phyloP scores from a whole-genome alignment of 345 rosid genomes.

The Moringa oleifera region DNA sequence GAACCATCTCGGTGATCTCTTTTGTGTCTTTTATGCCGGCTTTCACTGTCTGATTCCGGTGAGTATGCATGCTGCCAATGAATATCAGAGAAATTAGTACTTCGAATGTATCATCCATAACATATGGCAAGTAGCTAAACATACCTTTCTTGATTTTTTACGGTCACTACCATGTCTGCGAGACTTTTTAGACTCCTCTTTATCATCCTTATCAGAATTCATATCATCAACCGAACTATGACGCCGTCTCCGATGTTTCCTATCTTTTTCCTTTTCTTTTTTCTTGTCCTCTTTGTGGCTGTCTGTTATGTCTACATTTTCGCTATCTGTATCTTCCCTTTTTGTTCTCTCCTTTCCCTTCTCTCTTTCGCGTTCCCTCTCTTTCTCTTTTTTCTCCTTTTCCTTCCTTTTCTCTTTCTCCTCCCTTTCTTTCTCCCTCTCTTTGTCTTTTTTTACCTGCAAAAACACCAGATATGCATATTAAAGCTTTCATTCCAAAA shows the following conservation, averaged over 20 bases:
- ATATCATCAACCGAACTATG: slow-evolving; percentile 63
- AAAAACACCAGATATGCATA: slow-evolving; percentile 2
- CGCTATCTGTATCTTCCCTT: slow-evolving; percentile 86
- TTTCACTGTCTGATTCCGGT: slow-evolving; percentile 82
- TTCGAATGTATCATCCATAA: slow-evolving; percentile 4
- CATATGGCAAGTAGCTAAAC: neutral
- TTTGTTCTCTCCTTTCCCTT: slow-evolving; percentile 68
- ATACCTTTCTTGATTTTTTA: slow-evolving; percentile 88
- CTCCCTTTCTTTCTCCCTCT: slow-evolving; percentile 54
- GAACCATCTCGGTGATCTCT: slow-evolving; percentile 70
- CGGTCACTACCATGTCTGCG: slow-evolving; percentile 80
- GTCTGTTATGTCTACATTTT: slow-evolving; percentile 60
- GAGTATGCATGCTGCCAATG: slow-evolving; percentile 64
- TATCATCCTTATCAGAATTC: slow-evolving; percentile 82
- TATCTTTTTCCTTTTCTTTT: slow-evolving; percentile 73
- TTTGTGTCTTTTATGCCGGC: slow-evolving; percentile 63
- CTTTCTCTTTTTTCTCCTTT: slow-evolving; percentile 65
- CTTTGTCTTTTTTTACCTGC: slow-evolving; percentile 78
- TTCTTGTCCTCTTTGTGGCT: slow-evolving; percentile 71
- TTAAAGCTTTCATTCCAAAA: neutral
- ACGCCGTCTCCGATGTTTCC: slow-evolving; percentile 79
- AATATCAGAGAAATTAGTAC: slow-evolving; percentile 2
- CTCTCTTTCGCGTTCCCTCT: slow-evolving; percentile 74
- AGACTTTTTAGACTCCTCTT: slow-evolving; percentile 66
- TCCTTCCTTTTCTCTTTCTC: slow-evolving; percentile 36